These are phyloP conservation scores for Jaltomata sinuosa DNA, from an alignment of 257 asterid genomes.

Conservation along the genomic window DNA sequence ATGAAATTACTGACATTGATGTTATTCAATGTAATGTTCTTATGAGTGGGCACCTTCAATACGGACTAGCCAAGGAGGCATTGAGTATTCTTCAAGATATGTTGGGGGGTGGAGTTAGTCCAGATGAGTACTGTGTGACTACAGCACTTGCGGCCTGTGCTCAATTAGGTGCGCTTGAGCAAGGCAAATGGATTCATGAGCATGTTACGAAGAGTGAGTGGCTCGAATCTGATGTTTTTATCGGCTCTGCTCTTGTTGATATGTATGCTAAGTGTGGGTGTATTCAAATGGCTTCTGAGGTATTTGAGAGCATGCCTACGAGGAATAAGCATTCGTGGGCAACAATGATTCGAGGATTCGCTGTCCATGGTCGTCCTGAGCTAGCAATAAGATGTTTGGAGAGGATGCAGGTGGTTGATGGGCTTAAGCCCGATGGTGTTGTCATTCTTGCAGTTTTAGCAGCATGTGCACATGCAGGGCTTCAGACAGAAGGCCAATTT, in stretches of 20 bases:
- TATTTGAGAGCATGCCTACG: conserved; percentile 37
- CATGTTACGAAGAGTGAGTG: conserved; percentile 30
- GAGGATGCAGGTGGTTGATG: conserved; percentile 25
- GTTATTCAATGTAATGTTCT: conserved; percentile 69
- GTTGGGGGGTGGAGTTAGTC: conserved; percentile 47
- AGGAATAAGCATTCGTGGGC: conserved; percentile 28
- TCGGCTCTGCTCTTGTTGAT: conserved; percentile 64
- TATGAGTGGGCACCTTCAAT: conserved; percentile 50
- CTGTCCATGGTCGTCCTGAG: conserved; percentile 27
- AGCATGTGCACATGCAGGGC: conserved; percentile 33
- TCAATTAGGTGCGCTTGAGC: conserved; percentile 35
- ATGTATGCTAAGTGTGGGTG: conserved; percentile 82
- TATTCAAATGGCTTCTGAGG: conserved; percentile 44
- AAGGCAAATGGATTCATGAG: conserved; percentile 71
- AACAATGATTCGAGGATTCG: conserved; percentile 24
- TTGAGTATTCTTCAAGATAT: conserved; percentile 34
- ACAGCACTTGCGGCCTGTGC: conserved; percentile 55
- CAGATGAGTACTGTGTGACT: conserved; percentile 61
- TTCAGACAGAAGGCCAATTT: conserved; percentile 19
- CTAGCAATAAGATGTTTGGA: conserved; percentile 21
- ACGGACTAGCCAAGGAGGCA: conserved; percentile 35
- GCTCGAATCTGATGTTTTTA: conserved; percentile 29
- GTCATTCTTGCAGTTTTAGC: conserved; percentile 27
- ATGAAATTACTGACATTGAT: conserved; percentile 29
- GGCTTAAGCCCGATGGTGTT: conserved; percentile 24